Evolutionary conservation across 2,329 filamentous ascomycete species (phyloP).

Genomic region (Clathrospora elynae): DNA sequence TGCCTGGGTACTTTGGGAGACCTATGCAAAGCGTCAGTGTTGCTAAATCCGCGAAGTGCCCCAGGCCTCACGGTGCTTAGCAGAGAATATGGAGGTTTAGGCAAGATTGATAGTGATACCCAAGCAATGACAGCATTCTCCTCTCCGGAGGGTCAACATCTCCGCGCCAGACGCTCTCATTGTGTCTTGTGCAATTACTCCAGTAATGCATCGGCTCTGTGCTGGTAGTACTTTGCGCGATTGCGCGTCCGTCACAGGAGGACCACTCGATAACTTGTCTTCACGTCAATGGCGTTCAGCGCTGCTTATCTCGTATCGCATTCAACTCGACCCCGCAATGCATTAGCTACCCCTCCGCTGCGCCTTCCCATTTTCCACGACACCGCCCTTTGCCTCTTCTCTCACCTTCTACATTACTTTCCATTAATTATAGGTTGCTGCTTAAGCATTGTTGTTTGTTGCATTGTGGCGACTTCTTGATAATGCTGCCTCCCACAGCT

Average conservation of each 20-base stretch:
- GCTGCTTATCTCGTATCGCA: conserved; percentile 5
- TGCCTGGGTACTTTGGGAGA: neutral
- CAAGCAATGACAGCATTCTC: conserved; percentile 8
- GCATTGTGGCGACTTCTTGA: conserved; percentile 2
- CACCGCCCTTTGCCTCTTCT: conserved; percentile 15
- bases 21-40: no score
- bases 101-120: conserved; percentile 28
- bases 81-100: no score
- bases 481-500: conserved; percentile 9
- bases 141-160: no score
- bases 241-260: conserved; percentile 10
- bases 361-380: conserved; percentile 11
- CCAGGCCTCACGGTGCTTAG: no score
- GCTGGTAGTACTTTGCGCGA: conserved; percentile 14
- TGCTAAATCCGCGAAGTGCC: no score
- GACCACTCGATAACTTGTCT: conserved; percentile 10
- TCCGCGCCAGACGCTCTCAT: no score
- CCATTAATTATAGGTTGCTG: conserved; percentile 4
- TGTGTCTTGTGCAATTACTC: conserved; percentile 1
- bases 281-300: conserved; percentile 15
- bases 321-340: conserved; percentile 15
- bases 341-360: conserved; percentile 11
- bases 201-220: conserved; percentile 11
- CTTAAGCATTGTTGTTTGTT: conserved; percentile 3
- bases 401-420: neutral